Percentiles rank a stretch among this genome's conserved stretches.
Evolutionary conservation across 306 rosid genomes (phyloP).

Genomic region (Quercus dentata): DNA sequence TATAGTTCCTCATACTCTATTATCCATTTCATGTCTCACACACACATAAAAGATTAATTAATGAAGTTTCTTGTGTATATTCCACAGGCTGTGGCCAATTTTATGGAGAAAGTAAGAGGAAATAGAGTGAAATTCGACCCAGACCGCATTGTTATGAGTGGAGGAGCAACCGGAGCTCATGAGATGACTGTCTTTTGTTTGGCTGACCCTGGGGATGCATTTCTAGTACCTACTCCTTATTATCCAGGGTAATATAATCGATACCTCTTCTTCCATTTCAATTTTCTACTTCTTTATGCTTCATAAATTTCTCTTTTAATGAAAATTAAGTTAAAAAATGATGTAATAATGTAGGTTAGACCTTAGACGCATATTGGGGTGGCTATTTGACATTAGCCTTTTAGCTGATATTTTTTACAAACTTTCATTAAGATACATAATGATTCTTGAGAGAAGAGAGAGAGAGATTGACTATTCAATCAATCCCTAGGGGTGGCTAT

Average conservation of each 20-base stretch:
- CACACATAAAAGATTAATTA: background rate
- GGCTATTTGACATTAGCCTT: background rate
- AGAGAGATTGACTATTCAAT: background rate
- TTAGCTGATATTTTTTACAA: background rate
- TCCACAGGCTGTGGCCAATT: constrained; percentile 75
- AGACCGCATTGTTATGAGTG: constrained; percentile 81
- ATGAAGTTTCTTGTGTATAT: background rate
- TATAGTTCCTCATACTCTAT: background rate
- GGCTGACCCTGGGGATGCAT: constrained; percentile 82
- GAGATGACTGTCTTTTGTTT: constrained; percentile 72
- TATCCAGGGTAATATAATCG: constrained; percentile 60
- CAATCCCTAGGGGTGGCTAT: no score
- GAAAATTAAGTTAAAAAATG: background rate
- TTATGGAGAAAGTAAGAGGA: constrained; percentile 72
- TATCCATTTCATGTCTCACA: background rate
- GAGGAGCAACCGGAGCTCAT: constrained; percentile 92
- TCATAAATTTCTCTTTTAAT: background rate
- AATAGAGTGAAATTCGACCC: constrained; percentile 61
- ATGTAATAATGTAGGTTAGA: background rate
- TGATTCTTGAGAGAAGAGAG: background rate
- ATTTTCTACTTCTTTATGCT: background rate
- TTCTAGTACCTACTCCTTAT: constrained; percentile 83
- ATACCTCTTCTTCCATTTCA: background rate
- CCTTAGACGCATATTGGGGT: background rate
- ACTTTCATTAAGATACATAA: no score